A percentile compares a stretch with the other conserved stretches of the same genome.
These are phyloP conservation scores for Polyporus tsugae DNA, from an alignment of 1,284 basidiomycete species.

Conservation along the genomic window DNA sequence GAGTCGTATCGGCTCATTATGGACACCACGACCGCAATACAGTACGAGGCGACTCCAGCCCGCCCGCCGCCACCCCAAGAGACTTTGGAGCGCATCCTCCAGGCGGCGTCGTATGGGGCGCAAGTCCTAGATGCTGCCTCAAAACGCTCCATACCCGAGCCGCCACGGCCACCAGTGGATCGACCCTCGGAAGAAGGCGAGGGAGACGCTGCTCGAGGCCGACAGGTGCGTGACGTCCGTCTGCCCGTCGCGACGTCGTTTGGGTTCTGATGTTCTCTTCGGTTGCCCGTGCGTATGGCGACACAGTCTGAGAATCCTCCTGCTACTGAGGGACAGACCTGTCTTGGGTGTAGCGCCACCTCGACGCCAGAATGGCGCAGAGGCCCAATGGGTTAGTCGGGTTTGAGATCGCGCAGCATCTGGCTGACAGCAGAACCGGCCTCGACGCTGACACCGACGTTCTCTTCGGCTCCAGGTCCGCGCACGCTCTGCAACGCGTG, in stretches of 20 bases:
- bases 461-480: conserved; percentile 55
- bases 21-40: conserved; percentile 47
- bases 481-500: conserved; percentile 81
- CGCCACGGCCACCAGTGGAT: conserved; percentile 27
- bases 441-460: not conserved
- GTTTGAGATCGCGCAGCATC: conserved; percentile 53
- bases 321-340: conserved; percentile 68
- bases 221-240: conserved; percentile 34
- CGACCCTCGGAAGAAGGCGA: conserved; percentile 30
- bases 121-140: conserved; percentile 56
- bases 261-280: conserved; percentile 11
- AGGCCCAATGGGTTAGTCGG: conserved; percentile 73
- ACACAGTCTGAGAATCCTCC: conserved; percentile 50
- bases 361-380: conserved; percentile 86
- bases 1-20: conserved; percentile 57
- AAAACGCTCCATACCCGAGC: conserved; percentile 38
- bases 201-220: conserved; percentile 16
- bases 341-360: conserved; percentile 81
- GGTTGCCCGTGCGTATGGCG: not conserved
- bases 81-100: conserved; percentile 54
- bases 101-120: conserved; percentile 59
- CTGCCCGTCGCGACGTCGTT: not conserved
- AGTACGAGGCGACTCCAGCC: conserved; percentile 37
- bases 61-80: conserved; percentile 46
- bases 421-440: conserved; percentile 6